Percentiles rank a stretch among this genome's conserved stretches.
Evolutionary conservation across 1,139 yeast genomes (phyloP).

Genomic region (Yamadazyma sp.): DNA sequence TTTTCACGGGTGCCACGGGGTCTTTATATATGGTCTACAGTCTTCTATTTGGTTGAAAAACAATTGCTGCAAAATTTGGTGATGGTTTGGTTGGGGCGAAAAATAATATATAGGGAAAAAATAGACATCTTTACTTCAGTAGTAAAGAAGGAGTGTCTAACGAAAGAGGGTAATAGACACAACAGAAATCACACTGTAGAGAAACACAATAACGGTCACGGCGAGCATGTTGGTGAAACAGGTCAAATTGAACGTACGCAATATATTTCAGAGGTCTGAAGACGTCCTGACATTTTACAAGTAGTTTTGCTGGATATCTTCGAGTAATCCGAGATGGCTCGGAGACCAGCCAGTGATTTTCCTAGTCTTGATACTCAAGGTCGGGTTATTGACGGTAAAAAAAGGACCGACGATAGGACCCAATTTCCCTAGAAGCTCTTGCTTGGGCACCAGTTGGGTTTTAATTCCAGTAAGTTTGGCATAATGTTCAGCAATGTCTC

Average conservation of each 20-base stretch:
- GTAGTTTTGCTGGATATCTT: constrained; percentile 13
- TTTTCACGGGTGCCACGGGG: constrained; percentile 36
- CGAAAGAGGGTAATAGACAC: no score
- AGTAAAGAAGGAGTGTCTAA: no score
- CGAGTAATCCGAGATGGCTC: constrained; percentile 15
- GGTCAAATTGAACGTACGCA: no score
- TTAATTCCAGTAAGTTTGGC: constrained; percentile 18
- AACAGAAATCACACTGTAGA: no score
- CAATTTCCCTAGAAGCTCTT: constrained; percentile 9
- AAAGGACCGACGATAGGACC: constrained; percentile 12
- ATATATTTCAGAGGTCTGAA: no score
- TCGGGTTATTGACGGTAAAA: constrained; percentile 10
- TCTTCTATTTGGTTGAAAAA: constrained; percentile 1
- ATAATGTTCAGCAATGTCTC: constrained; percentile 22
- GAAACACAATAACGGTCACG: not conserved
- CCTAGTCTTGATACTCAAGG: constrained; percentile 14
- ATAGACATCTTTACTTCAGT: no score
- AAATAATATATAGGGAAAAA: no score
- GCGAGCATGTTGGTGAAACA: no score
- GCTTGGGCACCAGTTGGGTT: constrained; percentile 11
- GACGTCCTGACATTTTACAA: no score
- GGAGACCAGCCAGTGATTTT: constrained; percentile 23
- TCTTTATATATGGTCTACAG: constrained; percentile 18
- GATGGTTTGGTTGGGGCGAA: no score
- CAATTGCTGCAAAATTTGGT: not conserved